A percentile compares a stretch with the other conserved stretches of the same genome.
Evolutionary conservation across 306 rosid species (phyloP).

Genomic region (Quillaja saponaria): DNA sequence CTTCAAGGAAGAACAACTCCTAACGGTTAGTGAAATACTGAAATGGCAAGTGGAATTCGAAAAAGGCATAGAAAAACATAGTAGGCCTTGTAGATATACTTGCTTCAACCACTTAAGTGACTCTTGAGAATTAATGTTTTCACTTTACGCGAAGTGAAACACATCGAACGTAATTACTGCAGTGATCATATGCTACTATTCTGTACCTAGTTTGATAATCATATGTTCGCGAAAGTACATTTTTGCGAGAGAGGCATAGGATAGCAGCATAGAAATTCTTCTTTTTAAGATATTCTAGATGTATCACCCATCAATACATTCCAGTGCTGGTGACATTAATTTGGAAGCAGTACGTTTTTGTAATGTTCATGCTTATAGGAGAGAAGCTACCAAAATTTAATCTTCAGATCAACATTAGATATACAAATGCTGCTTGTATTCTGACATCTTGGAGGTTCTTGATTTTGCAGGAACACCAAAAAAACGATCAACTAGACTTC

Average conservation of each 20-base stretch:
- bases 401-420: conserved; percentile 1
- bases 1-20: not conserved
- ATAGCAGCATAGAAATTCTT: too few species aligned
- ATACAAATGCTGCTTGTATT: conserved; percentile 1
- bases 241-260: too few species aligned
- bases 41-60: not conserved
- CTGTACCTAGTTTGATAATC: not conserved
- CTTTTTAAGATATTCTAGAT: not conserved
- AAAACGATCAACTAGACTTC: conserved; percentile 67
- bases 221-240: not conserved
- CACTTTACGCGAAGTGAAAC: not conserved
- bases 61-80: not conserved
- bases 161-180: not conserved
- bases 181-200: not conserved
- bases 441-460: conserved; percentile 23
- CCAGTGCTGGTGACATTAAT: not conserved
- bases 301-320: not conserved
- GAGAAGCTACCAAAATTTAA: not conserved
- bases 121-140: not conserved
- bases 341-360: conserved; percentile 3
- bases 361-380: conserved; percentile 2
- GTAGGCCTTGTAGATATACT: conserved; percentile 3
- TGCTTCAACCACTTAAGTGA: not conserved
- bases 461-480: conserved; percentile 55
- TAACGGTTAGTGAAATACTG: too few species aligned